Base-by-base conservation (phyloP, 139 green algal genomes). In the Pleodorina starrii region DNA sequence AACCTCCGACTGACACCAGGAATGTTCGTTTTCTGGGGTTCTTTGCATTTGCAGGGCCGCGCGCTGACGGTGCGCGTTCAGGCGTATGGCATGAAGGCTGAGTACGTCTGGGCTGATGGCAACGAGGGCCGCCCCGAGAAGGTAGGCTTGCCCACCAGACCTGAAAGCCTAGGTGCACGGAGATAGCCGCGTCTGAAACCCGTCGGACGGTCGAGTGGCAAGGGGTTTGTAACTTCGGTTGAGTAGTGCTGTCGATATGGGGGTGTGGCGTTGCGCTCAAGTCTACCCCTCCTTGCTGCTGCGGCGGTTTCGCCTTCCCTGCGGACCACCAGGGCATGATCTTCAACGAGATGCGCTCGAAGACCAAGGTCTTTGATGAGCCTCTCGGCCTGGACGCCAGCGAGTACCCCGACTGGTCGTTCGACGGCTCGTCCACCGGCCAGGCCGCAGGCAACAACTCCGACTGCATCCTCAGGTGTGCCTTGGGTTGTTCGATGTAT, bases 311-410 rank as follows among this genome's bases (percentile, higher is more conserved):
- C n/a, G n/a, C n/a, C n/a, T n/a, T n/a, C n/a, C n/a, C n/a, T n/a
- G n/a, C n/a, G n/a, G n/a, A n/a, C n/a, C n/a, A n/a, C n/a, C n/a
- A 98, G 96, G 96, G 95, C 71, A 71, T 97, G 51, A 89, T 96
- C 21, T 99, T 99, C 94, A 99, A 99, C 86, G 96, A 99, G 94
- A 97, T 99, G 96, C 93, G 96, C 77, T 96, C 93, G 63, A 98
- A 98, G 95, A 98, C 96, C 91, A 98, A 99, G 95, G 96, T 90
- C 89, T 90, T 99, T 35, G 94, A 95, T 76, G 93, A 93, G 88
- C 92, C 95, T n/a, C 76, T 98, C 43, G 94, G 91, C 57, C 68
- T 97, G 43, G 89, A 97, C 83, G 90, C 94, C 69, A 85, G 87
- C 21, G 92, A 94, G 77, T 82, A 98, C 93, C 96, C 96, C 17